Evolutionary conservation across 768 basidiomycete genomes (phyloP), one percentile per base, ranked within the genome.

Genomic region (Russula compacta): DNA sequence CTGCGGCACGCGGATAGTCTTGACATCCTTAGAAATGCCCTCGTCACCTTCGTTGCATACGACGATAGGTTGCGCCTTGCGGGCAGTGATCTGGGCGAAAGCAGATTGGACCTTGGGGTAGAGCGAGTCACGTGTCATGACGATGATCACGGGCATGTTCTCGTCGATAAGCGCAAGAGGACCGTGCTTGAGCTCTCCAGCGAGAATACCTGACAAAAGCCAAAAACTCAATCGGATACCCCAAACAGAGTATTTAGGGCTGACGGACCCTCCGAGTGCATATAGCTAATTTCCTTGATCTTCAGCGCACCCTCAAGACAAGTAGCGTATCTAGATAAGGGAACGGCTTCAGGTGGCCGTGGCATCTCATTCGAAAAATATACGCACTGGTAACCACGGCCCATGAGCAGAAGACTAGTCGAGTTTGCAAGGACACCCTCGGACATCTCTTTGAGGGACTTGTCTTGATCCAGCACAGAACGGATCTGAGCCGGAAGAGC

Each of bases 281-380:
- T 87, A 77, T 98, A 98, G 58, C 89, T 90, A 73, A 98, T 95
- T 79, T 98, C 97, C 78, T 99, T 99, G 78, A 99, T 98, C 81
- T 99, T 99, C 69, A 99, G 77, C 7, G 97, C 97, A 59, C 95
- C 97, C 73, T 99, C 97, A 50, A 99, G 80, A 74, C 95, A 98
- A 7, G 97, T 99, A 7, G 97, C 97, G 67, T 95, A 84, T 73
- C 86, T 87, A 39, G 1, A 59, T 10, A 54, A 29, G 64, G 32
- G 65, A 39, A 60, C 19, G 56, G 48, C 40, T 12, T 39, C 6
- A 58, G 14, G 8, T 1, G 21, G 48, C 12, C 33, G 32, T 35
- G 11, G 58, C 6, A 6, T 17, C 19, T 15, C 57, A 12, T 11
- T 51, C 32, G 43, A 14, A 58, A 32, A 3, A 64, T 33, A 52